A percentile compares a stretch with the other conserved stretches of the same genome.
Conservation (phyloP, 1,284 basidiomycete genomes). For the Kalmanozyma brasiliensis region DNA sequence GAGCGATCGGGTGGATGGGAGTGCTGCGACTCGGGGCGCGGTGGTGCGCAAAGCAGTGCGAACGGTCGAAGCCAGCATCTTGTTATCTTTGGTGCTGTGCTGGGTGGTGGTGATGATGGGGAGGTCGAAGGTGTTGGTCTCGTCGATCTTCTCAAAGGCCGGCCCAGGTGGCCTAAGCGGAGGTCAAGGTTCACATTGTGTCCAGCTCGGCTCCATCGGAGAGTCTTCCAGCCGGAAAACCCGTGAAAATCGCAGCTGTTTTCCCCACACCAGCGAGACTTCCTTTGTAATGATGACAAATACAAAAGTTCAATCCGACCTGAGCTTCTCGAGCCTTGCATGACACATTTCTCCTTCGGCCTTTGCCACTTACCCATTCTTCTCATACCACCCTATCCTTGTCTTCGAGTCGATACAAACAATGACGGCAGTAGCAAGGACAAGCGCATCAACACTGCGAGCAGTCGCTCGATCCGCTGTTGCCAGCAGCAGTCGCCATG, state of each 20-base stretch:
- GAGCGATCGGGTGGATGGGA: conserved; percentile 36
- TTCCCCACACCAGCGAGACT: background rate
- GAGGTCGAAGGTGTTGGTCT: background rate
- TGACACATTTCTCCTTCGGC: conserved; percentile 3
- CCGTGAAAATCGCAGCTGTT: conserved; percentile 33
- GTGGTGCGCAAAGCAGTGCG: conserved; percentile 41
- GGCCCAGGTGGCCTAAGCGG: conserved; percentile 30
- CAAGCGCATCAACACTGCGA: conserved; percentile 17
- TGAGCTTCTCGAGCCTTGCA: conserved; percentile 11
- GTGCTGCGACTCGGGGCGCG: conserved; percentile 18
- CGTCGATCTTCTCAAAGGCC: conserved; percentile 12
- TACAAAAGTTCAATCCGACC: conserved; percentile 9
- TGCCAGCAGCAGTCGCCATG: conserved; percentile 6
- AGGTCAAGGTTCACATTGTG: background rate
- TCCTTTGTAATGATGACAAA: conserved; percentile 25
- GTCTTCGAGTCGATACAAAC: background rate
- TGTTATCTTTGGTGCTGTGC: background rate
- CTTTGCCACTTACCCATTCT: conserved; percentile 16
- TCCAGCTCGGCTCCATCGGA: conserved; percentile 24
- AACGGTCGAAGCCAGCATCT: conserved; percentile 36
- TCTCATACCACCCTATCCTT: conserved; percentile 3
- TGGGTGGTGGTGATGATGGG: background rate
- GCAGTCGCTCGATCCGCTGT: conserved; percentile 12
- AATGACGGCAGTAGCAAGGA: conserved; percentile 26
- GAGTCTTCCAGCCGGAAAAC: conserved; percentile 33